A percentile compares a stretch with the other conserved stretches of the same genome.
Conservation (phyloP, 2,329 filamentous ascomycete genomes). For the Alternaria conjuncta region DNA sequence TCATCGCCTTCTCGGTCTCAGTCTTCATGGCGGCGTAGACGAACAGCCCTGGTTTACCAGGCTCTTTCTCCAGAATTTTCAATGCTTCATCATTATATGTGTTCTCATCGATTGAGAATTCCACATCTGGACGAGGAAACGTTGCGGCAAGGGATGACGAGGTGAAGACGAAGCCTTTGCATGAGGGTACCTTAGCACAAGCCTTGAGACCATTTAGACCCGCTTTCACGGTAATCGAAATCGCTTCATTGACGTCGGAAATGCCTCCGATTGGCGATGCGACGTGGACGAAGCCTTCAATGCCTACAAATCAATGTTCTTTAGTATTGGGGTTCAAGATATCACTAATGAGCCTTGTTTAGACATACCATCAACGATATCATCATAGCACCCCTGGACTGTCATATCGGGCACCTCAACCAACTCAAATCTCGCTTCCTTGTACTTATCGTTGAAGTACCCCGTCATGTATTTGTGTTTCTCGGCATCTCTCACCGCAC, state of each 20-base stretch:
- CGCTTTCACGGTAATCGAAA: conserved; percentile 49
- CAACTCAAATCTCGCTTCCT: conserved; percentile 32
- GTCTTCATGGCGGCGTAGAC: conserved; percentile 58
- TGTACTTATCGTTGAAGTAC: conserved; percentile 36
- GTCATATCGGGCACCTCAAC: conserved; percentile 40
- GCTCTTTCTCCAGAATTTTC: conserved; percentile 33
- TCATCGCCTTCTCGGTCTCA: conserved; percentile 55
- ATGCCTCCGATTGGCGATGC: conserved; percentile 52
- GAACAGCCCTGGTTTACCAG: conserved; percentile 22
- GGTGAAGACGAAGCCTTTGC: conserved; percentile 55
- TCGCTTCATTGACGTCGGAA: conserved; percentile 46
- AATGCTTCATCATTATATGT: conserved; percentile 50
- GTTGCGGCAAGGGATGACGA: conserved; percentile 50
- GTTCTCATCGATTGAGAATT: conserved; percentile 42
- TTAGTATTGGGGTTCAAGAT: neutral
- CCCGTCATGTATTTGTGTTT: conserved; percentile 40
- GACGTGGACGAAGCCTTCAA: conserved; percentile 55
- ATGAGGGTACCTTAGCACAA: conserved; percentile 48
- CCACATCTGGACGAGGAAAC: conserved; percentile 43
- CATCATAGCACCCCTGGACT: conserved; percentile 31
- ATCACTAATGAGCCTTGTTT: neutral
- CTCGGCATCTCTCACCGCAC: conserved; percentile 37
- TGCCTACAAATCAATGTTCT: neutral
- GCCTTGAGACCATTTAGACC: conserved; percentile 51
- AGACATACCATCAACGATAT: conserved; percentile 35